Base-by-base conservation (phyloP, 768 basidiomycete species). In the Pseudohyphozyma bogoriensis region DNA sequence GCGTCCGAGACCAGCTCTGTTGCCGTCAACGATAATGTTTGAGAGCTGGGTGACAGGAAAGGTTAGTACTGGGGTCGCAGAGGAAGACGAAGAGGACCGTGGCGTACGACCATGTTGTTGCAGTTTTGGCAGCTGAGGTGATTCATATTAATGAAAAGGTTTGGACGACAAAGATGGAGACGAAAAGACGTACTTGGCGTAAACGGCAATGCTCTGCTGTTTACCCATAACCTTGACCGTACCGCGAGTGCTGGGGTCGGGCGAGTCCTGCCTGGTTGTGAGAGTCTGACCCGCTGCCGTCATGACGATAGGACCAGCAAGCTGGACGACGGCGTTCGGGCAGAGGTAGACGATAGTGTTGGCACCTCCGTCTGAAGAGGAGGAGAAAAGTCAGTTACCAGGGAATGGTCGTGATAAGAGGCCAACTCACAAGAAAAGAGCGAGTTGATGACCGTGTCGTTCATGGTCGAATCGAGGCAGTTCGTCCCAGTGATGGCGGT, bases 141-240 rank as follows among this genome's bases (percentile, higher is more conserved):
- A n/a, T n/a, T n/a, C n/a, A n/a, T n/a, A n/a, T n/a, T n/a, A n/a
- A n/a, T n/a, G n/a, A n/a, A n/a, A n/a, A n/a, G n/a, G n/a, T n/a
- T n/a, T n/a, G n/a, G n/a, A n/a, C n/a, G n/a, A n/a, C n/a, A n/a
- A n/a, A n/a, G n/a, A n/a, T n/a, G n/a, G n/a, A n/a, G n/a, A n/a
- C n/a, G n/a, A n/a, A n/a, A n/a, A n/a, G n/a, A n/a, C n/a, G n/a
- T n/a, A n/a, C n/a, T n/a, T 51, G 7, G 20, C 62, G 44, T 58
- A 64, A 54, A 72, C 68, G 4, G 68, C 69, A 22, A 56, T 61
- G 4, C 65, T 55, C 50, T 69, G 70, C 31, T 68, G 51, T 1
- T 29, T 15, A 12, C 69, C 69, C 1, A 49, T 55, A 18, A 71
- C 69, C n/a, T 50, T 31, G 31, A 72, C 44, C 24, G 50, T 65